These are phyloP conservation scores for Coemansia sp. DNA, from an alignment of 192 early-diverging fungal species.

Conservation along the genomic window DNA sequence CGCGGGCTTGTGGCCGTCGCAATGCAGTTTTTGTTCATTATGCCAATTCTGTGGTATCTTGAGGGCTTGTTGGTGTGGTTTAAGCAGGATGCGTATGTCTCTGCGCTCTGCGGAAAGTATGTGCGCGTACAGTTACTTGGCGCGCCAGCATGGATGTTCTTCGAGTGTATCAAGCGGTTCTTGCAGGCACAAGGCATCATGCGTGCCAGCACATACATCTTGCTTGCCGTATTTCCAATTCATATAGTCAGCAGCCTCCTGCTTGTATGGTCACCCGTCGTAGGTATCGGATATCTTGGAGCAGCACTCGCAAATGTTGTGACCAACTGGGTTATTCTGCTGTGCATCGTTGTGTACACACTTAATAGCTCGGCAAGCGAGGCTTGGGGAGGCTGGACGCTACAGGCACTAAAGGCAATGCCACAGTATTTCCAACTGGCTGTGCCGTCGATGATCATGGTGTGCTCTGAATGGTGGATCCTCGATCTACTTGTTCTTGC, in stretches of 20 bases:
- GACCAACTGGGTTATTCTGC: conserved; percentile 72
- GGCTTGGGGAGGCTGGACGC: conserved; percentile 72
- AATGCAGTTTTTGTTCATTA: conserved; percentile 68
- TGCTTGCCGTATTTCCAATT: conserved; percentile 66
- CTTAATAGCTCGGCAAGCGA: conserved; percentile 54
- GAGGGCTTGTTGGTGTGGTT: conserved; percentile 65
- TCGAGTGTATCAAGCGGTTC: conserved; percentile 84
- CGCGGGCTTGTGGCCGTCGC: conserved; percentile 75
- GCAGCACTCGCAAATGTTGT: conserved; percentile 78
- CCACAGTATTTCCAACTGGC: conserved; percentile 61
- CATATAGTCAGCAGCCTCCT: conserved; percentile 74
- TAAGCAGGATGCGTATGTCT: conserved; percentile 72
- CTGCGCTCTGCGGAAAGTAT: conserved; percentile 67
- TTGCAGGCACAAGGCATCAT: conserved; percentile 91
- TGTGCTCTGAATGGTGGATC: conserved; percentile 67
- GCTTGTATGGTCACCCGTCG: conserved; percentile 72
- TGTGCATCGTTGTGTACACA: conserved; percentile 61
- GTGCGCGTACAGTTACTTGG: conserved; percentile 68
- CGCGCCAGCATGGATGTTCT: conserved; percentile 70
- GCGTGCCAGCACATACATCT: conserved; percentile 75
- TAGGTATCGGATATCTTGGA: conserved; percentile 76
- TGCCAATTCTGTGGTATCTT: conserved; percentile 67
- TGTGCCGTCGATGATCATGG: conserved; percentile 72
- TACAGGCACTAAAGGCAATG: conserved; percentile 36
- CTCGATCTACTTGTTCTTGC: conserved; percentile 51